Base-by-base conservation (phyloP, 176 grass and related monocot species). In the Musa troglodytarum region DNA sequence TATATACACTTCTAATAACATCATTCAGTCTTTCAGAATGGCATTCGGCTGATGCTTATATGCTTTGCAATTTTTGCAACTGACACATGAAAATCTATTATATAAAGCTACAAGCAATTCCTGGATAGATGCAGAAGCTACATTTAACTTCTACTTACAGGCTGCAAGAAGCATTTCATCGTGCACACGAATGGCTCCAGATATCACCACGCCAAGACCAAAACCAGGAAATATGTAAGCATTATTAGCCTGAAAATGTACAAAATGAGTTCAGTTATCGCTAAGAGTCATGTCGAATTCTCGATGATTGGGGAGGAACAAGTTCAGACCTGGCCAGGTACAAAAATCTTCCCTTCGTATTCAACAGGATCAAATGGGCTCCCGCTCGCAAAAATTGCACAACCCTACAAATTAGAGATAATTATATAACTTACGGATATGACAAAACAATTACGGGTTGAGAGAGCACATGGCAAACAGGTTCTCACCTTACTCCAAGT, bases 81-180 rank as follows among this genome's bases (percentile, higher is more conserved):
- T 43, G 34, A 43, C 34, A 43, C 34, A 43, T 43, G 0, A 43
- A 57, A 57, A 57, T 67, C 64, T 67, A 13, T 67, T 67, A 28
- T 22, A 5, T 26, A 28, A 13, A 62, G 57, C 13, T 19, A 12
- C 24, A 28, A 67, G 24, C 25, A 26, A 29, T 11, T 53, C 10
- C 0, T 2, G 50, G 10, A 10, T 3, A 69, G 8, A 49, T 72
- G 53, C 24, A 71, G 9, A 55, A n/a, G 20, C 23, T 79, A 74
- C 68, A 72, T 25, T 81, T 1, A 25, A 0, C 54, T 73, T 68
- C 1, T 70, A 87, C 90, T 99, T 89, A 99, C 96, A 88, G 65
- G 96, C 96, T 67, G 91, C 96, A 72, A 99, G 88, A 88, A 99
- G 96, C 91, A 99, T 89, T 71, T 99, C 91, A 20, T 99, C 96